phyloP scores from a whole-genome alignment of 2,329 filamentous ascomycete species.

The Aspergillus sp. region DNA sequence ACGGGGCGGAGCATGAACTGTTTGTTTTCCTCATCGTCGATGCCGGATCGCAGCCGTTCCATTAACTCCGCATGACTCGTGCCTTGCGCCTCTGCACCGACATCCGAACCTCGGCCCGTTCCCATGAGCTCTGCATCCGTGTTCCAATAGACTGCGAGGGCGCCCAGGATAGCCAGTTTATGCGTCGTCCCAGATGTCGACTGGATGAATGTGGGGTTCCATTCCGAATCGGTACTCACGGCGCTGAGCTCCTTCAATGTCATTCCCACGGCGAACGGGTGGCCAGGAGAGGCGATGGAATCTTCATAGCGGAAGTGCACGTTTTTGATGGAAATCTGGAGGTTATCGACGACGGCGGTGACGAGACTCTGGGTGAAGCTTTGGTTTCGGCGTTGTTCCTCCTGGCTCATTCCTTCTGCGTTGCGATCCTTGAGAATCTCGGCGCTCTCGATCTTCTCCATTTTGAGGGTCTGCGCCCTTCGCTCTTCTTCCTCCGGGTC shows the following conservation, averaged over 20 bases:
- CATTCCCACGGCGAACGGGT: constrained; percentile 89
- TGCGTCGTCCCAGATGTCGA: constrained; percentile 79
- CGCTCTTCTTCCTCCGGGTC: constrained; percentile 89
- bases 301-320: constrained; percentile 99
- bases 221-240: constrained; percentile 90
- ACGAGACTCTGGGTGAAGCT: constrained; percentile 94
- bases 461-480: constrained; percentile 86
- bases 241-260: constrained; percentile 97
- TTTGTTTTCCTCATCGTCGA: constrained; percentile 72
- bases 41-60: constrained; percentile 72
- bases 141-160: constrained; percentile 96
- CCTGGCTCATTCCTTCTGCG: constrained; percentile 86
- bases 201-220: constrained; percentile 95
- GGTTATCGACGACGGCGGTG: constrained; percentile 96
- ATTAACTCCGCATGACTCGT: constrained; percentile 74
- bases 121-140: constrained; percentile 85
- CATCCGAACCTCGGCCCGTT: constrained; percentile 70
- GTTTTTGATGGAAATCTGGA: constrained; percentile 97
- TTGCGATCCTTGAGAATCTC: constrained; percentile 91
- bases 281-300: constrained; percentile 88
- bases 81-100: constrained; percentile 56
- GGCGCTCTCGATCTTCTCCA: constrained; percentile 96
- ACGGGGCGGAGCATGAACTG: constrained; percentile 97
- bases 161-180: constrained; percentile 88
- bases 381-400: constrained; percentile 96